Evolutionary conservation across 805 yeast genomes (phyloP).

Genomic region (Debaryomyces tyrocola): DNA sequence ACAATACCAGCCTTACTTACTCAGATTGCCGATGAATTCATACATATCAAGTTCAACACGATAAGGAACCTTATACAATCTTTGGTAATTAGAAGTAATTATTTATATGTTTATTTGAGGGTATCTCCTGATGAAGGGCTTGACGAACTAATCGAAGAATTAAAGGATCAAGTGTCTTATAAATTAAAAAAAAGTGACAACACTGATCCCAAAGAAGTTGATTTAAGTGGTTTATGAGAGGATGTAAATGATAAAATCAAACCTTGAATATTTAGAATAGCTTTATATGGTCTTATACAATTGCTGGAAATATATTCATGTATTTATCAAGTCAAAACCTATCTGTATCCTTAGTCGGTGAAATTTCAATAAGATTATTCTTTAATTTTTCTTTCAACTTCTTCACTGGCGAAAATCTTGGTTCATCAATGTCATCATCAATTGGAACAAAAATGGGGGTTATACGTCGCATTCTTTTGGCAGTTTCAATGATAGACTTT

Average conservation of each 20-base stretch:
- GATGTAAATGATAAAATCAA: conserved; percentile 25
- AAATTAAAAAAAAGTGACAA: background rate
- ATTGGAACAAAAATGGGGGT: conserved; percentile 38
- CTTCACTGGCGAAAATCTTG: conserved; percentile 31
- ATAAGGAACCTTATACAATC: conserved; percentile 15
- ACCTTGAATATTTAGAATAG: background rate
- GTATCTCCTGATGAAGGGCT: conserved; percentile 11
- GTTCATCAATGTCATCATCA: conserved; percentile 22
- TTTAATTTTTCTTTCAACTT: conserved; percentile 25
- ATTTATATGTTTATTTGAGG: conserved; percentile 30
- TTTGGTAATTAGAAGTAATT: conserved; percentile 19
- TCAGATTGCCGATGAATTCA: conserved; percentile 10
- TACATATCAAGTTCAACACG: conserved; percentile 5
- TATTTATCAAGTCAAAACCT: no score
- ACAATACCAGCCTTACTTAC: conserved; percentile 4
- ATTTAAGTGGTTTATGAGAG: conserved; percentile 14
- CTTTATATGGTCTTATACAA: background rate
- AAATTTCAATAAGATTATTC: background rate
- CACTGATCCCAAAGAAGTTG: conserved; percentile 8
- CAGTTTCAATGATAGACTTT: conserved; percentile 26
- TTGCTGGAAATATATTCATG: no score
- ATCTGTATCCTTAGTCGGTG: background rate
- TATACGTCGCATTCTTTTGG: conserved; percentile 32
- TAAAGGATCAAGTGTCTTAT: conserved; percentile 3
- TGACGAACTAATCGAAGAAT: conserved; percentile 4